Evolutionary conservation across 306 rosid species (phyloP).

Genomic region (Medicago ruthenica): DNA sequence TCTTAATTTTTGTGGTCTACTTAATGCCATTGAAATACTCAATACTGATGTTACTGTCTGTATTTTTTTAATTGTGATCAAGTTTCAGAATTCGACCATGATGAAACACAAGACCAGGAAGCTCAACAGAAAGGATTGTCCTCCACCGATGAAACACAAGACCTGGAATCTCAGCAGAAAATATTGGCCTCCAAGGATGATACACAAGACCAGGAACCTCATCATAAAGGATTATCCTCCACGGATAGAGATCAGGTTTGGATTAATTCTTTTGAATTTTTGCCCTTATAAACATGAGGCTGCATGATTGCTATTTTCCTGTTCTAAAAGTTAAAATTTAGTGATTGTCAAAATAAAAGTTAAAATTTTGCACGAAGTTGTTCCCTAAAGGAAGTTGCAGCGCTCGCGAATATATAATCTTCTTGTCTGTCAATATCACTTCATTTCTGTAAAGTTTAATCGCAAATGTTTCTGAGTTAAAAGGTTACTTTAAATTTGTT

Average conservation of each 20-base stretch:
- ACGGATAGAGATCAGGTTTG: conserved; percentile 62
- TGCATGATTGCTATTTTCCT: conserved; percentile 4
- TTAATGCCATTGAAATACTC: conserved; percentile 26
- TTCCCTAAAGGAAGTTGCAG: conserved; percentile 1
- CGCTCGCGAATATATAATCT: conserved; percentile 11
- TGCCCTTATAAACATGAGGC: conserved; percentile 8
- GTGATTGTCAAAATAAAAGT: not conserved
- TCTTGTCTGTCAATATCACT: conserved; percentile 24
- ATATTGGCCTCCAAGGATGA: conserved; percentile 39
- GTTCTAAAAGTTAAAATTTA: not conserved
- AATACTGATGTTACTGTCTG: conserved; percentile 30
- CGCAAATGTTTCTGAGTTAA: not conserved
- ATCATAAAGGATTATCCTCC: conserved; percentile 45
- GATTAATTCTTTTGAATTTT: conserved; percentile 21
- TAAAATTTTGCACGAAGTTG: not conserved
- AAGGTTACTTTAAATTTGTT: not conserved
- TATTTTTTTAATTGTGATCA: conserved; percentile 30
- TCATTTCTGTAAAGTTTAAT: conserved; percentile 11
- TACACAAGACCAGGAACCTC: conserved; percentile 47
- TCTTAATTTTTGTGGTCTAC: conserved; percentile 24
- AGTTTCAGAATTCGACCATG: conserved; percentile 58
- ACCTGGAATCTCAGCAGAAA: conserved; percentile 49
- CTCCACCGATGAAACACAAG: conserved; percentile 30
- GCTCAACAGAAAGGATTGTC: conserved; percentile 48
- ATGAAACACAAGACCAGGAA: conserved; percentile 45